A percentile compares a stretch with the other conserved stretches of the same genome.
These are phyloP conservation scores for Fraxinus velutina DNA, from an alignment of 305 asterid genomes.

Conservation along the genomic window DNA sequence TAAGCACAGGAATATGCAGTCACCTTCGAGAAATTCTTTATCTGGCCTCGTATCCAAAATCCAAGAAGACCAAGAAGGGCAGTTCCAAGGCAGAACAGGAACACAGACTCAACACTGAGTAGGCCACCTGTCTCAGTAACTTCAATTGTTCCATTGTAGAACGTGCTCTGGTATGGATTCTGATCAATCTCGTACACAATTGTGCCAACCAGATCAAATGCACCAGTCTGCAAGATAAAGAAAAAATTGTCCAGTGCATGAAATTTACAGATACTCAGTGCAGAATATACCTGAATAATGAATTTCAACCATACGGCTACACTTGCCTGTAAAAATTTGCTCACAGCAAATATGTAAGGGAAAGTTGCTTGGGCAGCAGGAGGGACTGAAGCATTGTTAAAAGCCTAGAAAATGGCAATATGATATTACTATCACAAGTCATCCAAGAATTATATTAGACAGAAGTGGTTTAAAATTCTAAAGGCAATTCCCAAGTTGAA, in stretches of 20 bases:
- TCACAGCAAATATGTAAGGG: constrained; percentile 76
- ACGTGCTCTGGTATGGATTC: constrained; percentile 67
- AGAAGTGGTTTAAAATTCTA: not conserved
- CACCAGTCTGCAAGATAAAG: constrained; percentile 60
- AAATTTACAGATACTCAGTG: not conserved
- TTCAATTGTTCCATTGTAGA: constrained; percentile 93
- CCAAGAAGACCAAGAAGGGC: constrained; percentile 66
- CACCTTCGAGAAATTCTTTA: constrained; percentile 78
- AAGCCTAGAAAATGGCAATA: constrained; percentile 46
- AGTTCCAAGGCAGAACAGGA: constrained; percentile 74
- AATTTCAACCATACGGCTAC: not conserved
- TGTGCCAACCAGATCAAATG: constrained; percentile 84
- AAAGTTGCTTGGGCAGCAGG: constrained; percentile 83
- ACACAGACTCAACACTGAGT: constrained; percentile 85
- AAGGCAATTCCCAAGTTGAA: not conserved
- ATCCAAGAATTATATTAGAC: constrained; percentile 1
- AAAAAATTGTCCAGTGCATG: not conserved
- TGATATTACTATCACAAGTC: constrained; percentile 15
- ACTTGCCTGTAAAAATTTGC: constrained; percentile 95
- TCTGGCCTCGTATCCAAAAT: constrained; percentile 59
- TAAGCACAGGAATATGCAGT: not conserved
- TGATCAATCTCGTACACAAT: constrained; percentile 85
- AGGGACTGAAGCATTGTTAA: constrained; percentile 84
- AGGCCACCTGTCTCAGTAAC: constrained; percentile 78
- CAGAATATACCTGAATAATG: not conserved